These are phyloP conservation scores for Trypanosoma melophagium DNA, from an alignment of 208 protist species.

Conservation along the genomic window DNA sequence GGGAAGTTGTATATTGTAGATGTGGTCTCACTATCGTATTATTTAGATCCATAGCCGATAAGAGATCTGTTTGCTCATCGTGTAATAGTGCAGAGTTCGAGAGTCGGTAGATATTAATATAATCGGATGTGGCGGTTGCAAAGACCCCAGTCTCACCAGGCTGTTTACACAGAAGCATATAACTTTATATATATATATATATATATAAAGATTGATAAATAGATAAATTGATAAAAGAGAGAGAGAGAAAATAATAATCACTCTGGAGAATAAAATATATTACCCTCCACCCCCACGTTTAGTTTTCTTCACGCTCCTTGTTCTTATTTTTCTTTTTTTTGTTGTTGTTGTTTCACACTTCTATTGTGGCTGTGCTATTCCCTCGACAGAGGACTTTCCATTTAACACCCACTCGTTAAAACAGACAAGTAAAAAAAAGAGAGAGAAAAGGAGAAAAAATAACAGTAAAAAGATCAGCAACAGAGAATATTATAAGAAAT, in stretches of 20 bases:
- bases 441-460: not conserved
- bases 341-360: not conserved
- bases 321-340: not conserved
- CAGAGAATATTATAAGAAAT: no score
- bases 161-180: constrained; percentile 73
- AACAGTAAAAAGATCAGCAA: constrained; percentile 1
- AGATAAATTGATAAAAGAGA: constrained; percentile 19
- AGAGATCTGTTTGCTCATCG: not conserved
- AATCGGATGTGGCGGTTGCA: constrained; percentile 48
- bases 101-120: constrained; percentile 50
- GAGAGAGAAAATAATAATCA: constrained; percentile 21
- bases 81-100: not conserved
- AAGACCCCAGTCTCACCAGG: constrained; percentile 65
- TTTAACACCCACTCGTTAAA: no score
- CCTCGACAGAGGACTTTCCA: not conserved
- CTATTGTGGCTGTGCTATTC: not conserved
- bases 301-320: not conserved
- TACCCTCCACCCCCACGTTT: not conserved
- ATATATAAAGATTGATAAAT: constrained; percentile 10
- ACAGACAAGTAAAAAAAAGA: not conserved
- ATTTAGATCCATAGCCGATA: not conserved
- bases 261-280: not conserved
- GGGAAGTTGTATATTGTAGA: no score
- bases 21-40: no score
- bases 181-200: constrained; percentile 24